These are phyloP conservation scores for Verticillium isaacii DNA, from an alignment of 2,329 filamentous ascomycete species.

Conservation along the genomic window DNA sequence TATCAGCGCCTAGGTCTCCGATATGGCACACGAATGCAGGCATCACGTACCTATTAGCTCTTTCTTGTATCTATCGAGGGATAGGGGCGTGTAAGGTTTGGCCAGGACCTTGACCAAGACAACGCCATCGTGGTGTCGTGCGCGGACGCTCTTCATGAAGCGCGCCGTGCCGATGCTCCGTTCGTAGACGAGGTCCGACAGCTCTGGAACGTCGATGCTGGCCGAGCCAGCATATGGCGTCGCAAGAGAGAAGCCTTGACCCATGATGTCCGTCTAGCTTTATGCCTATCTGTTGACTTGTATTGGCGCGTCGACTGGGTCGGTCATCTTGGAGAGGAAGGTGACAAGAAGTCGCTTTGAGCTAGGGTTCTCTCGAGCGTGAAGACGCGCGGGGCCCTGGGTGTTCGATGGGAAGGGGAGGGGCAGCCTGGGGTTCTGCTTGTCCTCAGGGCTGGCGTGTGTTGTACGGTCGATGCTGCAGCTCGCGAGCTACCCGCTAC, in stretches of 20 bases:
- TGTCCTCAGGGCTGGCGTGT: not conserved
- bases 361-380: not conserved
- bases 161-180: constrained; percentile 85
- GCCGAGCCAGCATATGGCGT: constrained; percentile 88
- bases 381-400: not conserved
- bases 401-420: not conserved
- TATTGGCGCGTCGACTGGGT: not conserved
- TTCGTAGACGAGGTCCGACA: constrained; percentile 87
- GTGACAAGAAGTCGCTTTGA: not conserved
- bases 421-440: not conserved
- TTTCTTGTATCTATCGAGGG: constrained; percentile 73
- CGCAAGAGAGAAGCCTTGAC: constrained; percentile 92
- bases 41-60: constrained; percentile 62
- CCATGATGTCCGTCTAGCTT: constrained; percentile 54
- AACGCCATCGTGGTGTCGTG: constrained; percentile 82
- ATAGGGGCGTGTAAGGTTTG: constrained; percentile 82
- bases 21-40: not conserved
- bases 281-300: constrained; percentile 9
- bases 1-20: constrained; percentile 1
- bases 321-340: not conserved
- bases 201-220: constrained; percentile 89
- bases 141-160: constrained; percentile 95
- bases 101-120: constrained; percentile 93
- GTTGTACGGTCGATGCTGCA: not conserved
- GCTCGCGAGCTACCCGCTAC: not conserved